Evolutionary conservation across 441 rosid genomes (phyloP), one percentile per base, ranked within the genome.

Genomic region (Gossypium davidsonii): DNA sequence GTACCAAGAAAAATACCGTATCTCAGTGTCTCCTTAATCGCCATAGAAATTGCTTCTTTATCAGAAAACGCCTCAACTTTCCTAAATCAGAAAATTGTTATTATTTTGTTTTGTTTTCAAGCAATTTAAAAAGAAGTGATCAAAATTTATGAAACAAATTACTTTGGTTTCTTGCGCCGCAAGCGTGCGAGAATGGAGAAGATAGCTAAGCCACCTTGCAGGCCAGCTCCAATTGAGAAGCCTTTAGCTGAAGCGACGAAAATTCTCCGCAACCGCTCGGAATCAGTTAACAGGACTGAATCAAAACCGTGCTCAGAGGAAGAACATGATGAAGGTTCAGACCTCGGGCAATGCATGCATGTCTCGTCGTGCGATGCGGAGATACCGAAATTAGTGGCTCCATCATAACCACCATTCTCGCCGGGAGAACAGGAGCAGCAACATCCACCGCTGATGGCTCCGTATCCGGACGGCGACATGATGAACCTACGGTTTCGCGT

Each of bases 1-100:
- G 97, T 89, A 67, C 97, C 97, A 14, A 94, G 85, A 76, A 94
- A 92, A 56, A 94, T 70, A 26, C 97, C 97, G 44, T 94, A 92
- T 81, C 95, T 85, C 26, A 94, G 71, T 1, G 98, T 92, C 74
- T 94, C 98, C 80, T 89, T 92, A 65, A 94, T 37, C 10, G 93
- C 97, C 78, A 88, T 44, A 56, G 77, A 69, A 69, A 87, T 84
- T 9, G 97, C 94, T 78, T 94, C 90, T 34, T 86, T 83, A 82
- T 88, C 83, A 5, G 93, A 68, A 67, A 91, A 81, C 49, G 76
- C 78, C 65, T 86, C 96, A 37, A 57, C 74, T 83, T 85, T 88
- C 87, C 96, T 91, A 31, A 56, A 62, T 68, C 73, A 52, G 66
- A 23, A 17, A 26, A 48, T 11, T 42, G 3, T n/a, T 51, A 55